Conservation (phyloP, 495 filamentous ascomycete species). For the Penicillium parvum region DNA sequence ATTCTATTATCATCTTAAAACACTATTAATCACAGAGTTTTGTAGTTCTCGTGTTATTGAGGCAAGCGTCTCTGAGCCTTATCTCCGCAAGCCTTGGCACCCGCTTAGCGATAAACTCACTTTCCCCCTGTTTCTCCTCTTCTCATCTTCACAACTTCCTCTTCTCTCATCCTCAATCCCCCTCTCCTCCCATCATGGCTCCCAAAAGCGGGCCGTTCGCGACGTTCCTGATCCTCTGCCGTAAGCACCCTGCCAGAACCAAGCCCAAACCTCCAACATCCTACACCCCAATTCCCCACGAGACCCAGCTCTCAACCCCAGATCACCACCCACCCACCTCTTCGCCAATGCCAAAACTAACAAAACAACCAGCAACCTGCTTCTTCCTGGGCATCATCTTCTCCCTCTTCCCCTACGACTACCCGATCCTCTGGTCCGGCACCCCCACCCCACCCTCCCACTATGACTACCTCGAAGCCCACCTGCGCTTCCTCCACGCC, state of each 20-base stretch:
- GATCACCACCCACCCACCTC: constrained; percentile 5
- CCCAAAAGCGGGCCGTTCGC: constrained; percentile 61
- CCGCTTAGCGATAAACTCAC: constrained; percentile 20
- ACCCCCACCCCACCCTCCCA: constrained; percentile 56
- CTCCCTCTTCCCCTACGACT: constrained; percentile 96
- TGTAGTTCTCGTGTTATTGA: not conserved
- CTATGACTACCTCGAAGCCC: constrained; percentile 75
- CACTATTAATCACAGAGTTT: not conserved
- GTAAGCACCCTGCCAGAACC: constrained; percentile 47
- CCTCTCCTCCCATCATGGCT: constrained; percentile 27
- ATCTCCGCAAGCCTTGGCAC: constrained; percentile 21
- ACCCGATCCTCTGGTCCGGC: constrained; percentile 88
- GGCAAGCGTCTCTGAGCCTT: constrained; percentile 1
- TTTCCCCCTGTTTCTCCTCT: constrained; percentile 13
- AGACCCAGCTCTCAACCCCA: constrained; percentile 6
- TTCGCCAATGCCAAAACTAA: constrained; percentile 2
- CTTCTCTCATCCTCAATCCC: not conserved
- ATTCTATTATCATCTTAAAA: constrained; percentile 2
- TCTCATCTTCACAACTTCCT: constrained; percentile 6
- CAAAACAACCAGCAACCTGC: constrained; percentile 62
- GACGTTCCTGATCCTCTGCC: constrained; percentile 93
- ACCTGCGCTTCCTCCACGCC: constrained; percentile 79
- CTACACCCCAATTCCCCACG: constrained; percentile 1
- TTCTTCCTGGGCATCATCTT: constrained; percentile 99
- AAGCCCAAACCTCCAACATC: constrained; percentile 8